A percentile compares a stretch with the other conserved stretches of the same genome.
phyloP scores from a whole-genome alignment of 441 rosid species.

The Gossypium gossypioides region DNA sequence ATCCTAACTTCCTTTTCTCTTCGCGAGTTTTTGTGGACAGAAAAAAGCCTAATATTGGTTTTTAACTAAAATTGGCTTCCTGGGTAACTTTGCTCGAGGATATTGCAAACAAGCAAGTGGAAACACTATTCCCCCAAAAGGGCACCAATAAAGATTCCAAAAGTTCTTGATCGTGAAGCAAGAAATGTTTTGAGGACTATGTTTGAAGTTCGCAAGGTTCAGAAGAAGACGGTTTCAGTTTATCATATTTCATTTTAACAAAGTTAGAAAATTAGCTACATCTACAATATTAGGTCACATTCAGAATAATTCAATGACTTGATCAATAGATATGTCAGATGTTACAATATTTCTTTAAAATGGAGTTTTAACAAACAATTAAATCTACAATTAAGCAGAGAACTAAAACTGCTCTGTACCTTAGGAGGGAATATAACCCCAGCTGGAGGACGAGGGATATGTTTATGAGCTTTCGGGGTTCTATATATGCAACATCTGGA shows the following conservation, averaged over 20 bases:
- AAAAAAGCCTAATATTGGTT: neutral
- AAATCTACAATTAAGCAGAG: neutral
- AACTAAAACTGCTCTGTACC: constrained; percentile 29
- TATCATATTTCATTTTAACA: neutral
- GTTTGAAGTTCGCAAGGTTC: neutral
- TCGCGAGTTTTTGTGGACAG: neutral
- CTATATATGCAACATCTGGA: constrained; percentile 73
- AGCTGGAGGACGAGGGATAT: constrained; percentile 44
- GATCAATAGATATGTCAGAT: neutral
- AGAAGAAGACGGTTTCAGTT: neutral
- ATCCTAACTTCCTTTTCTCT: neutral
- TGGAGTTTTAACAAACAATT: neutral
- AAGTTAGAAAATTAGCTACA: neutral
- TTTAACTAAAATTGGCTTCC: neutral
- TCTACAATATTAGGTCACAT: neutral
- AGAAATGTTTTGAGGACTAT: neutral
- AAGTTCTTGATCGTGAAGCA: neutral
- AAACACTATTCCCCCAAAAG: neutral
- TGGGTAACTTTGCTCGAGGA: neutral
- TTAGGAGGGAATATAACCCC: constrained; percentile 63
- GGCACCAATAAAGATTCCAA: neutral
- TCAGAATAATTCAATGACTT: neutral
- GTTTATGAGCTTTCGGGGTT: constrained; percentile 64
- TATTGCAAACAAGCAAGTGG: neutral
- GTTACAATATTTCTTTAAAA: neutral